Evolutionary conservation across 768 basidiomycete species (phyloP).

Genomic region (Kwoniella europaea): DNA sequence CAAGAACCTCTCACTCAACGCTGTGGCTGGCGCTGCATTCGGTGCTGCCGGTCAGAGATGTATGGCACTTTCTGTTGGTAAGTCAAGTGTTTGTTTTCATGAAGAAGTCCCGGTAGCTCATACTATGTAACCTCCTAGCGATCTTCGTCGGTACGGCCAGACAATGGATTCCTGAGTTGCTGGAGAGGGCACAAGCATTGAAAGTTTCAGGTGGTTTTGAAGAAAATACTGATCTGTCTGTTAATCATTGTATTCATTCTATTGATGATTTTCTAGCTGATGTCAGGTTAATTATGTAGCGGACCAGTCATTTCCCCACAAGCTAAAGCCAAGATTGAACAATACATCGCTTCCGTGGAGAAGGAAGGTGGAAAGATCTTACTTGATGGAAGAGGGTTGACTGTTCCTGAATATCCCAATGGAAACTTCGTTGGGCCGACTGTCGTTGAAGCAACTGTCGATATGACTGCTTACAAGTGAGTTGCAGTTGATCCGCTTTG

Average conservation of each 20-base stretch:
- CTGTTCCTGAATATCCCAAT: conserved; percentile 73
- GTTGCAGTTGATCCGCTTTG: conserved; percentile 36
- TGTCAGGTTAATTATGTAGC: conserved; percentile 33
- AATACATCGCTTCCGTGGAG: conserved; percentile 66
- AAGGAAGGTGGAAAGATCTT: conserved; percentile 80
- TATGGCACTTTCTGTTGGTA: conserved; percentile 93
- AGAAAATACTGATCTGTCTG: conserved; percentile 76
- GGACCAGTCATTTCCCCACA: conserved; percentile 66
- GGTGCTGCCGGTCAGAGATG: conserved; percentile 97
- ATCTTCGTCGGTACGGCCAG: conserved; percentile 77
- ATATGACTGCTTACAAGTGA: conserved; percentile 84
- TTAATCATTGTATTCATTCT: conserved; percentile 43
- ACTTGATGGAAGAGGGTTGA: conserved; percentile 77
- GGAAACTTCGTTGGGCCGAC: conserved; percentile 95
- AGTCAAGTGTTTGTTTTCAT: conserved; percentile 38
- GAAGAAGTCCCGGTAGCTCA: conserved; percentile 5
- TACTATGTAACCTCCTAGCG: conserved; percentile 33
- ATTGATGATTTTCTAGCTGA: neutral
- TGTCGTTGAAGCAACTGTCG: conserved; percentile 74
- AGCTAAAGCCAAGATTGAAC: conserved; percentile 76
- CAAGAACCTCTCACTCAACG: conserved; percentile 87
- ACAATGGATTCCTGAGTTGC: conserved; percentile 84
- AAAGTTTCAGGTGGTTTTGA: conserved; percentile 92
- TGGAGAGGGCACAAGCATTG: conserved; percentile 77
- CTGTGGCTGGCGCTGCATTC: conserved; percentile 90